These are phyloP conservation scores for Macrophomina pseudophaseolina DNA, from an alignment of 2,329 filamentous ascomycete species.

Conservation along the genomic window DNA sequence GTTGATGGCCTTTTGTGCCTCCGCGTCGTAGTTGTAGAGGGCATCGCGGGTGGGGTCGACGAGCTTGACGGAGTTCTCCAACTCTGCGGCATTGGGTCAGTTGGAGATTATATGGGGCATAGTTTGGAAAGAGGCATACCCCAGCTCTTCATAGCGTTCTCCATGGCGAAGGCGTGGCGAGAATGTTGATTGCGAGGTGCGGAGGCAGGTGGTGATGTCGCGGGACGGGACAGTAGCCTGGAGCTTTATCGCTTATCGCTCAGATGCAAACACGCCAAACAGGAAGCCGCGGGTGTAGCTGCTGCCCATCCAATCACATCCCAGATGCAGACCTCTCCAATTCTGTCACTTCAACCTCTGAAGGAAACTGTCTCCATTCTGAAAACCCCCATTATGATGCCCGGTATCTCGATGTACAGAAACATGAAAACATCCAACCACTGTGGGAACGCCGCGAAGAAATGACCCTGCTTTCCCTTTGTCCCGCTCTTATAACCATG, in stretches of 20 bases:
- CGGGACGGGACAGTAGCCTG: conserved; percentile 11
- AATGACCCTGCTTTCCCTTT: background rate
- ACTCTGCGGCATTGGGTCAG: conserved; percentile 61
- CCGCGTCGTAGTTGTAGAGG: conserved; percentile 81
- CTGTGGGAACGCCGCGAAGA: background rate
- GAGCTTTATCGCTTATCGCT: conserved; percentile 25
- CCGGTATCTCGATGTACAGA: conserved; percentile 9
- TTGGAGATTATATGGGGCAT: conserved; percentile 30
- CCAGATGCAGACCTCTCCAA: background rate
- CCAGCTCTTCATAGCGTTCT: conserved; percentile 65
- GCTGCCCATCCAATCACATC: background rate
- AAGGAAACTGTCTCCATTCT: too few species aligned
- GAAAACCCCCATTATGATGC: background rate
- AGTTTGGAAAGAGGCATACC: conserved; percentile 49
- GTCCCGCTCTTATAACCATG: background rate
- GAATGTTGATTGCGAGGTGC: background rate
- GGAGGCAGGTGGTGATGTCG: background rate
- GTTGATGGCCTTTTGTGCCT: conserved; percentile 69
- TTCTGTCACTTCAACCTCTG: background rate
- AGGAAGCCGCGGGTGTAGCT: background rate
- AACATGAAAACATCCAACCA: background rate
- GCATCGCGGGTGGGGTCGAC: conserved; percentile 88
- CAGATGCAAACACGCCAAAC: conserved; percentile 18
- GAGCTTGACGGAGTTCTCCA: conserved; percentile 80
- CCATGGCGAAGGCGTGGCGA: conserved; percentile 47